These are phyloP conservation scores for Exophiala spinifera DNA, from an alignment of 2,329 filamentous ascomycete species.

Conservation along the genomic window DNA sequence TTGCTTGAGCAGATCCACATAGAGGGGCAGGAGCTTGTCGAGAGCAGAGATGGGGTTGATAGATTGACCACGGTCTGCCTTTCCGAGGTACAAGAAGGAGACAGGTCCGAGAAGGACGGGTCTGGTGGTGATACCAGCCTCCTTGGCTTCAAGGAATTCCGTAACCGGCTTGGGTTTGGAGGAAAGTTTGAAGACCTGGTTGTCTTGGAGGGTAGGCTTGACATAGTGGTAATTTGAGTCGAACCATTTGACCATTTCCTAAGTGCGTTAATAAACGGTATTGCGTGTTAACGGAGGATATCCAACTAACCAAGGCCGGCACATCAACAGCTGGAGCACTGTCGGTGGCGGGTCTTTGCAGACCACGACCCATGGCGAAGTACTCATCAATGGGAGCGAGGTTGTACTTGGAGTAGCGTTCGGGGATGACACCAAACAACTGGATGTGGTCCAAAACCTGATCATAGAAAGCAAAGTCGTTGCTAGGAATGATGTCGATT, in stretches of 20 bases:
- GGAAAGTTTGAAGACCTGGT: conserved; percentile 90
- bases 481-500: conserved; percentile 96
- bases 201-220: conserved; percentile 96
- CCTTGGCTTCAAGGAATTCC: conserved; percentile 97
- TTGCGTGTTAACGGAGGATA: no score
- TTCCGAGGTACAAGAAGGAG: conserved; percentile 94
- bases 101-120: conserved; percentile 94
- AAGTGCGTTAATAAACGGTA: no score
- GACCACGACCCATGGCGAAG: conserved; percentile 99
- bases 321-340: conserved; percentile 67
- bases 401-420: conserved; percentile 87
- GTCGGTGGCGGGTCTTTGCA: conserved; percentile 73
- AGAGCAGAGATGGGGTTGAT: conserved; percentile 93
- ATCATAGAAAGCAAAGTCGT: conserved; percentile 99
- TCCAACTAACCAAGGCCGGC: conserved; percentile 63
- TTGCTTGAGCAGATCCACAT: conserved; percentile 86
- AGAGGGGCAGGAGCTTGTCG: conserved; percentile 88
- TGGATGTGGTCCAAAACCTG: conserved; percentile 97
- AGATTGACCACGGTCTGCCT: conserved; percentile 92
- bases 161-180: conserved; percentile 86
- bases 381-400: conserved; percentile 91
- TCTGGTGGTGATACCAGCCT: conserved; percentile 86
- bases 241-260: conserved; percentile 99
- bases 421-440: conserved; percentile 89
- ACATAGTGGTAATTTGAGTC: conserved; percentile 99